Base-by-base conservation (phyloP, 2,329 filamentous ascomycete genomes). In the Arachnomyces sp. region DNA sequence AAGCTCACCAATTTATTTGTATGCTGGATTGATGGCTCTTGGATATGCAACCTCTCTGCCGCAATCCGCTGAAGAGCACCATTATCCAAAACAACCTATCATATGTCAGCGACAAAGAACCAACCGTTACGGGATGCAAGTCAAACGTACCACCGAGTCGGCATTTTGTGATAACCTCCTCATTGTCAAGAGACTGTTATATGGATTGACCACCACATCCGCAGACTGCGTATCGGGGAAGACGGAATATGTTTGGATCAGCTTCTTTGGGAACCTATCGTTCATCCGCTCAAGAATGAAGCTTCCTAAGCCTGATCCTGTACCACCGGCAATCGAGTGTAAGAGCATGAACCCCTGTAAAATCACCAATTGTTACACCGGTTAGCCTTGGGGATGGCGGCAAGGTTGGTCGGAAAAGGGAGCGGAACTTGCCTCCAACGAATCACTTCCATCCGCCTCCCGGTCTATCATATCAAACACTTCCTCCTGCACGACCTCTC, bases 381-480 rank as follows among this genome's bases (percentile, higher is more conserved):
- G 13, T 13, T 28, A 2, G 17, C 6, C 9, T 25, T 25, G 5
- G 21, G 21, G 9, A 25, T 9, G 9, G 5, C 21, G 5, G 21
- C 9, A 25, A 9, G 21, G 21, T 25, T 5, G 21, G n/a, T n/a
- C 21, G 21, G 5, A 25, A 9, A 9, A 9, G 21, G 21, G 9
- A 25, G 21, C 16, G 3, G 31, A 39, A 13, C 62, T 29, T 62
- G 84, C 84, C 72, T 98, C 92, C 3, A 98, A 74, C 38, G 89
- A 95, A 65, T 98, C 92, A 61, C 90, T 96, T 25, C 93, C 93
- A 64, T 98, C 92, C 12, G 93, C 92, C 63, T 98, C 92, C 45
- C 92, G 84, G 60, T 98, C 92, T 56, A 98, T 95, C 88, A 98
- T 98, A 62, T 98, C 93, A 75, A 98, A 86, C 41, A 98, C 87